phyloP scores from a whole-genome alignment of 176 grass and related monocot species.

The Aechmea fasciata region DNA sequence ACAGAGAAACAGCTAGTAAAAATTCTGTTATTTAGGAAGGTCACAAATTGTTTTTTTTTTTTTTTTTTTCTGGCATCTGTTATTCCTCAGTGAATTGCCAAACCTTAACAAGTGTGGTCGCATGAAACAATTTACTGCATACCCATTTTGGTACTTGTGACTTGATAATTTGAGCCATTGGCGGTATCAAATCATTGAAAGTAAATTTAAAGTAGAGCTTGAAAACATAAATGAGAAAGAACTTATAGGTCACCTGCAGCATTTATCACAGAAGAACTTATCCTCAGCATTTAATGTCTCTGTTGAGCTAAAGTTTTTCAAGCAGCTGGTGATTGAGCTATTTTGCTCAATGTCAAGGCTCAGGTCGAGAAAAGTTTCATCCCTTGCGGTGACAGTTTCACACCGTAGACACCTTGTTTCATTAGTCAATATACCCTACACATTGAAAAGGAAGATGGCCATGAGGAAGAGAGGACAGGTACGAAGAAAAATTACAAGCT shows the following conservation, averaged over 20 bases:
- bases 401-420: slow-evolving; percentile 91
- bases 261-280: slow-evolving; percentile 99
- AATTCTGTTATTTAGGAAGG: background rate
- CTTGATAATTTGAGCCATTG: background rate
- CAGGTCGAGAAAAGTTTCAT: slow-evolving; percentile 98
- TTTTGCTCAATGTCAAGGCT: slow-evolving; percentile 98
- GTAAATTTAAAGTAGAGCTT: background rate
- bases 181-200: background rate
- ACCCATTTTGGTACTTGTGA: too few species aligned
- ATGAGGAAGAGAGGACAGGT: slow-evolving; percentile 9
- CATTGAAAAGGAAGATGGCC: slow-evolving; percentile 17
- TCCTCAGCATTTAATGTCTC: slow-evolving; percentile 95
- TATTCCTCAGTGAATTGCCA: too few species aligned
- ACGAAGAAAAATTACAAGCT: slow-evolving; percentile 9
- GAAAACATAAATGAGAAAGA: background rate
- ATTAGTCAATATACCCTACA: slow-evolving; percentile 92
- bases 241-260: slow-evolving; percentile 52
- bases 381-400: slow-evolving; percentile 96
- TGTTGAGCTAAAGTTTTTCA: slow-evolving; percentile 99
- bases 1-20: background rate
- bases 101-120: too few species aligned
- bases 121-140: too few species aligned
- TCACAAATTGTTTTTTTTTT: background rate
- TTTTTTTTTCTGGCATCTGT: background rate
- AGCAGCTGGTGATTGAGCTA: slow-evolving; percentile 94